phyloP scores from a whole-genome alignment of 73 alveolate genomes.

The Blepharisma japonicum region DNA sequence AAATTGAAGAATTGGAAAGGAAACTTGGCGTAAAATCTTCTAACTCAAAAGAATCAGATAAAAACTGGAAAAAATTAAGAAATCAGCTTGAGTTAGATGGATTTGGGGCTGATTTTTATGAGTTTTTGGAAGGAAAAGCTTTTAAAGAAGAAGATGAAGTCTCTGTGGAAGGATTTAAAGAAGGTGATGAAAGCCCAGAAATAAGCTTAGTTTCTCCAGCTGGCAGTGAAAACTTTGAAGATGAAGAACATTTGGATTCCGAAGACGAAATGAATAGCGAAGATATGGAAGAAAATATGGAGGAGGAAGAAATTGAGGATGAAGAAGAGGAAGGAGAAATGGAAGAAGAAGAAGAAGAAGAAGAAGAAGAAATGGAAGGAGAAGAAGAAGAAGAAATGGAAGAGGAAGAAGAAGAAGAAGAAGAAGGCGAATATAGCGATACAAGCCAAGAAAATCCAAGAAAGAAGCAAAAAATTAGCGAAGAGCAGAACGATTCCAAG shows the following conservation, averaged over 20 bases:
- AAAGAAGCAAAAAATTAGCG: not conserved
- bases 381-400: not conserved
- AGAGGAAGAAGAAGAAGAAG: not conserved
- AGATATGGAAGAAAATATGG: too few relatives aligned
- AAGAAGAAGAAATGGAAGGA: not conserved
- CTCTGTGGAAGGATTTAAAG: not conserved
- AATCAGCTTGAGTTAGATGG: conserved; percentile 17
- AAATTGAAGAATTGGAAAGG: not conserved
- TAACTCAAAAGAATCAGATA: not conserved
- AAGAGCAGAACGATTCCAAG: not conserved
- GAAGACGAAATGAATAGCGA: too few relatives aligned
- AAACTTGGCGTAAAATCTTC: not conserved
- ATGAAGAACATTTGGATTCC: too few relatives aligned
- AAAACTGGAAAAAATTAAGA: conserved; percentile 13
- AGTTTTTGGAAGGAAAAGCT: conserved; percentile 3
- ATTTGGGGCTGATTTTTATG: conserved; percentile 28
- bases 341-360: not conserved
- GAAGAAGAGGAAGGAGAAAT: not conserved
- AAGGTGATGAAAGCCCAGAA: too few relatives aligned
- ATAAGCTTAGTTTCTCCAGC: too few relatives aligned
- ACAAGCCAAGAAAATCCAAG: too few relatives aligned
- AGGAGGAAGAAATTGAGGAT: not conserved
- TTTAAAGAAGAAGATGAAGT: not conserved
- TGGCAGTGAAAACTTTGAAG: too few relatives aligned
- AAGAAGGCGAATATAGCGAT: not conserved